phyloP scores from a whole-genome alignment of 805 yeast species.

The Ogataea ramenticola region DNA sequence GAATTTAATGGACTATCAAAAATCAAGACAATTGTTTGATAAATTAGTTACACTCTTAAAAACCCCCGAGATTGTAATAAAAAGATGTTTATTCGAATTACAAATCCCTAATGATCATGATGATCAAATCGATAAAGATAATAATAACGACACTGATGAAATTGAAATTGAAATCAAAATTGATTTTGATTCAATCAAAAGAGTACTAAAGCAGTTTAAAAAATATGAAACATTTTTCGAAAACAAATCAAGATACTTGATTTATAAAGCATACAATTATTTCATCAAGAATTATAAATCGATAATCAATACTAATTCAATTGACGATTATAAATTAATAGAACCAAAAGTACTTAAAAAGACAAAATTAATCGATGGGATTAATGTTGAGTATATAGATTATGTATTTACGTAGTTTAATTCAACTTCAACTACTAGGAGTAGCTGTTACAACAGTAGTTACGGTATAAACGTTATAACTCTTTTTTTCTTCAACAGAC shows the following conservation, averaged over 20 bases:
- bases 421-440: too few relatives aligned
- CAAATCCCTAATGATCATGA: conserved; percentile 49
- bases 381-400: conserved; percentile 44
- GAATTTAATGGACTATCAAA: conserved; percentile 51
- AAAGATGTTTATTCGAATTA: conserved; percentile 65
- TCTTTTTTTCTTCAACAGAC: neutral
- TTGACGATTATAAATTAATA: conserved; percentile 24
- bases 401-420: too few relatives aligned
- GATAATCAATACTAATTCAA: conserved; percentile 23
- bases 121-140: conserved; percentile 25
- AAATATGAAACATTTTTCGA: conserved; percentile 34
- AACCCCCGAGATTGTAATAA: conserved; percentile 44
- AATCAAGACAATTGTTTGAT: conserved; percentile 47
- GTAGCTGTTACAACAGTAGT: conserved; percentile 1
- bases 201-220: conserved; percentile 48
- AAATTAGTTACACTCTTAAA: conserved; percentile 27
- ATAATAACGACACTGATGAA: conserved; percentile 19
- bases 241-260: conserved; percentile 35
- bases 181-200: conserved; percentile 32
- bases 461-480: neutral
- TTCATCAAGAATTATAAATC: conserved; percentile 56
- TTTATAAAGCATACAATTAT: conserved; percentile 51
- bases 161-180: conserved; percentile 44
- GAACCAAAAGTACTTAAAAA: conserved; percentile 44
- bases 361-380: conserved; percentile 32